phyloP scores from a whole-genome alignment of 768 basidiomycete species.

The Lentinula boryana region DNA sequence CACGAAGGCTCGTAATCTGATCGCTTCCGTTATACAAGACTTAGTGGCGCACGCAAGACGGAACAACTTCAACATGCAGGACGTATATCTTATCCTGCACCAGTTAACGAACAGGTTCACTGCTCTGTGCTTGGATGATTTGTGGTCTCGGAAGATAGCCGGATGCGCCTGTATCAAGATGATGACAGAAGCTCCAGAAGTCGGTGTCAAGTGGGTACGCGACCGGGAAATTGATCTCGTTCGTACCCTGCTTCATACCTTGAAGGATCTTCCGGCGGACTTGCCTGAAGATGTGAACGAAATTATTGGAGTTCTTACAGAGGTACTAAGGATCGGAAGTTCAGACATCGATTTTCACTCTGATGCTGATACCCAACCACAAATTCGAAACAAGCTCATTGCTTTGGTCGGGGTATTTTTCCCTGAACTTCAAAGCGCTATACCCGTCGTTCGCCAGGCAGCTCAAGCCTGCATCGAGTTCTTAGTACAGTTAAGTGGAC shows the following conservation, averaged over 20 bases:
- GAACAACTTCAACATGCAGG: slow-evolving; percentile 40
- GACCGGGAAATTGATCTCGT: slow-evolving; percentile 88
- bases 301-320: slow-evolving; percentile 70
- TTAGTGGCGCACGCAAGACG: slow-evolving; percentile 52
- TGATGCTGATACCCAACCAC: slow-evolving; percentile 29
- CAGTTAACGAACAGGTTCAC: slow-evolving; percentile 80
- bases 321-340: slow-evolving; percentile 58
- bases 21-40: slow-evolving; percentile 60
- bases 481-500: slow-evolving; percentile 67
- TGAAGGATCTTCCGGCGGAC: slow-evolving; percentile 93
- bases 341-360: slow-evolving; percentile 37
- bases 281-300: slow-evolving; percentile 77
- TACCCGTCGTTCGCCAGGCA: slow-evolving; percentile 77
- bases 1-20: slow-evolving; percentile 50
- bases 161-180: slow-evolving; percentile 84
- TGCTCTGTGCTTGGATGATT: slow-evolving; percentile 84
- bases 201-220: slow-evolving; percentile 74
- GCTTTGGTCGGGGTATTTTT: slow-evolving; percentile 80
- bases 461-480: slow-evolving; percentile 77
- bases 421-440: slow-evolving; percentile 84
- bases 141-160: slow-evolving; percentile 86
- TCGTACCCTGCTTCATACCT: slow-evolving; percentile 81
- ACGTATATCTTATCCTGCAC: slow-evolving; percentile 65
- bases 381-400: slow-evolving; percentile 48
- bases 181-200: slow-evolving; percentile 62